Evolutionary conservation across 2,329 filamentous ascomycete genomes (phyloP).

Genomic region (Xylaria sp.): DNA sequence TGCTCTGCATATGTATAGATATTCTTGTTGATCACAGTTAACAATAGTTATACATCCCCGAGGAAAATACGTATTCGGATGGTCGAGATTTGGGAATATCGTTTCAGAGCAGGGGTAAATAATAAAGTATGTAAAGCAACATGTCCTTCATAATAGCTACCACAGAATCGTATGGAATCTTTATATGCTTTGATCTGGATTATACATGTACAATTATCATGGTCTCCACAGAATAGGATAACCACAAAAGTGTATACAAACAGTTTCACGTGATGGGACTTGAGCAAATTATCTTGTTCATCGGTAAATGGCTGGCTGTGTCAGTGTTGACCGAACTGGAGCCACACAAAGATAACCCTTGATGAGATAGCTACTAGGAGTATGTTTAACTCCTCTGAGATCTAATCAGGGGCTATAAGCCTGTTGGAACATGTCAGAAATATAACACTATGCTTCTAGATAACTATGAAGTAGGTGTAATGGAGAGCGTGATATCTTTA

Average conservation of each 20-base stretch:
- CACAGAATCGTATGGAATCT: background rate
- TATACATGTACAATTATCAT: background rate
- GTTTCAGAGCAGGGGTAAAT: background rate
- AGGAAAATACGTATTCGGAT: too few species aligned
- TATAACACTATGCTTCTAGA: background rate
- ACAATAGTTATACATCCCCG: too few species aligned
- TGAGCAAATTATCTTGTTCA: background rate
- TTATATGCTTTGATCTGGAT: background rate
- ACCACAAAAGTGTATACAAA: background rate
- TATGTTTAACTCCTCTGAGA: background rate
- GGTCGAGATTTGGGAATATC: background rate
- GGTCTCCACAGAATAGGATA: background rate
- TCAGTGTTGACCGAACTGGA: background rate
- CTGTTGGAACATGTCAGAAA: background rate
- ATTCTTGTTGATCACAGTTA: background rate
- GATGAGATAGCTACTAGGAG: background rate
- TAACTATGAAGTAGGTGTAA: background rate
- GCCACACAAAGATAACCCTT: background rate
- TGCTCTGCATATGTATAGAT: background rate
- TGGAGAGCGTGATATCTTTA: too few species aligned
- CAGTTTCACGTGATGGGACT: background rate
- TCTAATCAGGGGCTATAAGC: background rate
- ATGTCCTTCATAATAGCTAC: background rate
- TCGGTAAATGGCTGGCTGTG: background rate
- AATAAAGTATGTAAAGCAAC: background rate